Evolutionary conservation across 148 eudicot genomes (phyloP).

Genomic region (Arctostaphylos glauca): DNA sequence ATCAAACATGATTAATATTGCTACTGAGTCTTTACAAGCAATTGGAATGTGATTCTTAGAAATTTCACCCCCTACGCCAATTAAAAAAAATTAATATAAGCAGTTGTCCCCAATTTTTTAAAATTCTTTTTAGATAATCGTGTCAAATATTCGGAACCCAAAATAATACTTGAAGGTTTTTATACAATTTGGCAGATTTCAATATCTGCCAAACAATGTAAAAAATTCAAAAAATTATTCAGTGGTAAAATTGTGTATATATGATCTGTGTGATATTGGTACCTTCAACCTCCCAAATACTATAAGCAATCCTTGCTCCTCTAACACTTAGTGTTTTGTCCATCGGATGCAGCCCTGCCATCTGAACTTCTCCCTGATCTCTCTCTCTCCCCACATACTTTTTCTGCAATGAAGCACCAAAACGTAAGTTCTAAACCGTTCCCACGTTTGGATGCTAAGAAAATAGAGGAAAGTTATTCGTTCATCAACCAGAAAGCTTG

Average conservation of each 20-base stretch:
- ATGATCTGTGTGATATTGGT: slow-evolving; percentile 1
- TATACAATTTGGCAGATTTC: no score
- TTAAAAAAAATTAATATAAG: not conserved
- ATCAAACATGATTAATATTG: slow-evolving; percentile 76
- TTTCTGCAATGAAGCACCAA: slow-evolving; percentile 20
- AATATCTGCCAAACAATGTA: no score
- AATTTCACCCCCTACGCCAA: slow-evolving; percentile 34
- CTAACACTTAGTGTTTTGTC: slow-evolving; percentile 37
- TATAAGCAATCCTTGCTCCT: slow-evolving; percentile 44
- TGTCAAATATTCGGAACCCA: no score
- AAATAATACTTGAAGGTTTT: no score
- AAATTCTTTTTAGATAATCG: no score
- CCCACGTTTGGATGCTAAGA: not conserved
- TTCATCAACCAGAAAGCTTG: slow-evolving; percentile 42
- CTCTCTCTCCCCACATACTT: slow-evolving; percentile 41
- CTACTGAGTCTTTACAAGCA: slow-evolving; percentile 64
- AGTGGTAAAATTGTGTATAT: not conserved
- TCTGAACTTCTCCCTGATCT: slow-evolving; percentile 17
- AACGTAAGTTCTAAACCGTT: not conserved
- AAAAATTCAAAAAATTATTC: no score
- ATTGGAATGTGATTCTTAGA: slow-evolving; percentile 39
- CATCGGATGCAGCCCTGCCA: slow-evolving; percentile 32
- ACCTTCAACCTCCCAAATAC: slow-evolving; percentile 50
- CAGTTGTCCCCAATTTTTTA: not conserved
- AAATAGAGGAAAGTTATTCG: not conserved